A percentile compares a stretch with the other conserved stretches of the same genome.
Evolutionary conservation across 2,329 filamentous ascomycete species (phyloP).

Genomic region (Phaeoacremonium minimum): DNA sequence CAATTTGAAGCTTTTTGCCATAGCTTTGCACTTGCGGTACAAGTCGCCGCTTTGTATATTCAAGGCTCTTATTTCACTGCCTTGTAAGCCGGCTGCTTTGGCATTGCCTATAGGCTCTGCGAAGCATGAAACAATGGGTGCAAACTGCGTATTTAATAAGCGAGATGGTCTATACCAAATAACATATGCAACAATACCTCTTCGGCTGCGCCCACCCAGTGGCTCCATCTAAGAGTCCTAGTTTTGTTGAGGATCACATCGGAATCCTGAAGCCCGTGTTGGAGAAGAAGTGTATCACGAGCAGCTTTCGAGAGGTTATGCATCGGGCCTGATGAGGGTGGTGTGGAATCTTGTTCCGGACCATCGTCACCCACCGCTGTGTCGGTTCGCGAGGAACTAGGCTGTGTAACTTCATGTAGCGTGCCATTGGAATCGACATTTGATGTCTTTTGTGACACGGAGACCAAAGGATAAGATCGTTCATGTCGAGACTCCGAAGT

Average conservation of each 20-base stretch:
- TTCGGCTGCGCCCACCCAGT: conserved; percentile 22
- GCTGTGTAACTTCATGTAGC: conserved; percentile 6
- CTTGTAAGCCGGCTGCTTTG: conserved; percentile 11
- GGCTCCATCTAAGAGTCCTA: conserved; percentile 24
- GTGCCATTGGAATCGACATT: no score
- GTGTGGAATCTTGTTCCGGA: no score
- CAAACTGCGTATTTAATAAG: conserved; percentile 14
- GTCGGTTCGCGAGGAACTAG: conserved; percentile 14
- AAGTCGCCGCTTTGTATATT: conserved; percentile 19
- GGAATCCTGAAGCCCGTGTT: conserved; percentile 17
- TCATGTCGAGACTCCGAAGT: not conserved
- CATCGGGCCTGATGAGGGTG: conserved; percentile 10
- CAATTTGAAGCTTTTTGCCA: conserved; percentile 23
- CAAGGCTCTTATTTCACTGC: conserved; percentile 15
- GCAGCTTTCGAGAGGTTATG: conserved; percentile 13
- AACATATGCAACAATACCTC: conserved; percentile 18
- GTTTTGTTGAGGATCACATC: conserved; percentile 28
- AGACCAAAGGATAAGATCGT: not conserved
- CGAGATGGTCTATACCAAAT: not conserved
- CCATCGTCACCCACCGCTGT: no score
- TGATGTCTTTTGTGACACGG: no score
- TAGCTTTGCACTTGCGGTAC: conserved; percentile 25
- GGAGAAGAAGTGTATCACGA: conserved; percentile 16
- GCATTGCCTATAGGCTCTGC: conserved; percentile 13
- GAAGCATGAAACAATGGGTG: conserved; percentile 20